These are phyloP conservation scores for Apiospora kogelbergensis DNA, from an alignment of 2,329 filamentous ascomycete genomes.

Conservation along the genomic window DNA sequence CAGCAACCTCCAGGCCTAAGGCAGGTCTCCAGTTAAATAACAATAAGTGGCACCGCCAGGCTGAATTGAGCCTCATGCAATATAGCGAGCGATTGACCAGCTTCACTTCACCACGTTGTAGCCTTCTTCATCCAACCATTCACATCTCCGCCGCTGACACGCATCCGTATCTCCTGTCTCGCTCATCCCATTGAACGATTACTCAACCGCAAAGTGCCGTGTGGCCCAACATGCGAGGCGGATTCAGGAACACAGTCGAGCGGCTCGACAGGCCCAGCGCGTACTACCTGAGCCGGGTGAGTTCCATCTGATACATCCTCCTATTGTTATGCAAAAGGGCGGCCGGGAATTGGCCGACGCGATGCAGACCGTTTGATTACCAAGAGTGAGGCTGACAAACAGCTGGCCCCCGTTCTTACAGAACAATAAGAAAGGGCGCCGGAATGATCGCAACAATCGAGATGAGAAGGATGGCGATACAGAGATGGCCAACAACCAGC, in stretches of 20 bases:
- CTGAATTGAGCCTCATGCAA: slow-evolving; percentile 6
- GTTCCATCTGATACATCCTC: slow-evolving; percentile 22
- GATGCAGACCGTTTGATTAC: not conserved
- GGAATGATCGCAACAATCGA: slow-evolving; percentile 47
- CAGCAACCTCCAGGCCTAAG: not conserved
- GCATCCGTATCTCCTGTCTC: not conserved
- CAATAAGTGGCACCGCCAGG: not conserved
- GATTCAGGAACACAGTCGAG: slow-evolving; percentile 73
- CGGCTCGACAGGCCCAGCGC: slow-evolving; percentile 92
- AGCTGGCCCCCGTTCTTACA: slow-evolving; percentile 5
- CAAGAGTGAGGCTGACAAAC: not conserved
- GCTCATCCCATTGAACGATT: not conserved
- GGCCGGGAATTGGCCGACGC: not conserved
- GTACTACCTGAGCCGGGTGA: slow-evolving; percentile 83
- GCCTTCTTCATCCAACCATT: not conserved
- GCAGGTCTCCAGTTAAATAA: not conserved
- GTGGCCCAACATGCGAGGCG: slow-evolving; percentile 42
- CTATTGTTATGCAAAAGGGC: not conserved
- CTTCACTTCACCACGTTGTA: not conserved
- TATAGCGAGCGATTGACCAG: not conserved
- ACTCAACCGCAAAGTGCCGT: slow-evolving; percentile 3
- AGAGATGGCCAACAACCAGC: slow-evolving; percentile 35
- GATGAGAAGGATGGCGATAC: slow-evolving; percentile 58
- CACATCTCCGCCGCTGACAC: not conserved
- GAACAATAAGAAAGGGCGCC: slow-evolving; percentile 69